Conservation (phyloP, 176 grass and related monocot genomes). For the Ensete ventricosum region DNA sequence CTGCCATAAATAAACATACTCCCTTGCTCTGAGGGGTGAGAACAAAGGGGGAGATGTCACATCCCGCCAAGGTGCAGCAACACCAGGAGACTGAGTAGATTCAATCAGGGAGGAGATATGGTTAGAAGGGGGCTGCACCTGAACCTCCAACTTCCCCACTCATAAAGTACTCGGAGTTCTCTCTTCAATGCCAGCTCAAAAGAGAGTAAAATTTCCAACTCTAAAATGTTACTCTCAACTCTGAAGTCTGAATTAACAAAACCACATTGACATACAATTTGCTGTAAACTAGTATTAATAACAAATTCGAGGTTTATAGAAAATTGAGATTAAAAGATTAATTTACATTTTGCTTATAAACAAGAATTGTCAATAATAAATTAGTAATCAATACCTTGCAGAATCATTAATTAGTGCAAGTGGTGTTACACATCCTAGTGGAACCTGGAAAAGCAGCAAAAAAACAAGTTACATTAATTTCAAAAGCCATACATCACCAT, state of each 20-base stretch:
- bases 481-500: slow-evolving; percentile 4
- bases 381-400: slow-evolving; percentile 45
- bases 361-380: background rate
- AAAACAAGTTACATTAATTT: slow-evolving; percentile 17
- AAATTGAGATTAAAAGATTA: too few relatives aligned
- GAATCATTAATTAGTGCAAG: slow-evolving; percentile 87
- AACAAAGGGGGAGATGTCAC: too few relatives aligned
- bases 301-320: too few relatives aligned
- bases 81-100: background rate
- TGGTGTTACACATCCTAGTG: slow-evolving; percentile 86
- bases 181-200: background rate
- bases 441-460: slow-evolving; percentile 45
- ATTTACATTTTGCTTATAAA: background rate
- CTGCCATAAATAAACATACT: too few relatives aligned
- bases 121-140: background rate
- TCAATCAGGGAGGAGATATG: background rate
- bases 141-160: background rate
- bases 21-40: too few relatives aligned
- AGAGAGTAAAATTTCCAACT: background rate
- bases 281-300: too few relatives aligned
- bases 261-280: background rate
- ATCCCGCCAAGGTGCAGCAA: too few relatives aligned
- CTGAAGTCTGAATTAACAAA: background rate
- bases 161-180: background rate
- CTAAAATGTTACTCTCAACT: background rate